Evolutionary conservation across 176 grass and related monocot genomes (phyloP), one percentile per base, ranked within the genome.

Genomic region (Panicum miliaceum): DNA sequence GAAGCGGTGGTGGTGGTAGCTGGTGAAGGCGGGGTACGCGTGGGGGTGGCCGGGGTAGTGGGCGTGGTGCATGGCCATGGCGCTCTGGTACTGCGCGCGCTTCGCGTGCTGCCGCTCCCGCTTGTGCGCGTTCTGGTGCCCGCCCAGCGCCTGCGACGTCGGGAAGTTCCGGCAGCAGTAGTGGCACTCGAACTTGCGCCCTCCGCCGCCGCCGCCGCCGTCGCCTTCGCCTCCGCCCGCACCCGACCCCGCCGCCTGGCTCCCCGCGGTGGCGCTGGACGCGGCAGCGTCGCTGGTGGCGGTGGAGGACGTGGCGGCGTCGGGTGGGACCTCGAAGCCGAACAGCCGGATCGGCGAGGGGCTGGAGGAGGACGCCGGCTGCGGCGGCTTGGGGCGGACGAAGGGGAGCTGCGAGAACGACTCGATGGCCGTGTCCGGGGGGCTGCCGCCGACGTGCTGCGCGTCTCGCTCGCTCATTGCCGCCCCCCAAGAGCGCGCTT

Each of bases 101-200:
- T 94, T 96, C 8, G 86, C 90, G 56, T 91, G 84, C 75, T 94
- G 95, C 52, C 95, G 82, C 84, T 97, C 94, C 79, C 94, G 66
- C 84, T 97, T 97, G 89, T 94, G 91, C 54, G 94, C 94, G 86
- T 97, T 97, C 83, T 97, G 91, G 69, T 97, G 94, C 23, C 94
- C 94, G 9, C 91, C 94, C 42, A 97, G 80, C 13, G 94, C 94
- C 64, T 97, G 94, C 85, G 94, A 94, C 29, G 92, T 97, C 23
- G 92, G 90, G 82, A 97, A 97, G 64, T 92, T 88, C 22, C 92
- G 88, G 88, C 88, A 89, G 90, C 95, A 97, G 88, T 93, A 97
- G 52, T 97, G 95, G 81, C 95, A 97, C 85, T 94, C 90, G 62
- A 97, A 97, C 81, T 88, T 90, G 42, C 92, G 91, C 71, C 47